phyloP scores from a whole-genome alignment of 2,329 filamentous ascomycete species.

The Emergomyces pasteurianus region DNA sequence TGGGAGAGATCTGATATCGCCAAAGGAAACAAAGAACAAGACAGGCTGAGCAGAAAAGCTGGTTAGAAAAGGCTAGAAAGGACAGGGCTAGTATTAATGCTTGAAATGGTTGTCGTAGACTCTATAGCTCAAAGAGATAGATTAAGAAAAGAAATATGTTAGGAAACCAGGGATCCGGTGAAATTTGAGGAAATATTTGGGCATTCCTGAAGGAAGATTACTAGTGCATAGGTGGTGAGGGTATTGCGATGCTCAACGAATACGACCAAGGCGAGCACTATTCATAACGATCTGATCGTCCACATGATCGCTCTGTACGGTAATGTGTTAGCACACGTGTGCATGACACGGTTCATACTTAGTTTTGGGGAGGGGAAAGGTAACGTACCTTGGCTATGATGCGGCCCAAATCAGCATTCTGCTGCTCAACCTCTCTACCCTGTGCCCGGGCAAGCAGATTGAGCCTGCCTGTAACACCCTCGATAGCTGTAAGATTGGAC shows the following conservation, averaged over 20 bases:
- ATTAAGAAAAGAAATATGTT: not conserved
- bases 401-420: conserved; percentile 66
- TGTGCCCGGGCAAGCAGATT: conserved; percentile 64
- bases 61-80: not conserved
- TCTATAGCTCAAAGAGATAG: not conserved
- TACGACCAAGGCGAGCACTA: conserved; percentile 55
- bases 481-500: conserved; percentile 48
- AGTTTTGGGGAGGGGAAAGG: not conserved
- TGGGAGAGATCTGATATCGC: not conserved
- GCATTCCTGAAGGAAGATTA: not conserved
- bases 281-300: conserved; percentile 74
- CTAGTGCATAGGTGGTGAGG: not conserved
- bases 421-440: conserved; percentile 59
- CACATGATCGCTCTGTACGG: conserved; percentile 60
- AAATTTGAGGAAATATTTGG: not conserved
- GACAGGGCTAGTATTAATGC: not conserved
- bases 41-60: not conserved
- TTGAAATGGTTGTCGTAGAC: not conserved
- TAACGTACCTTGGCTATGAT: conserved; percentile 62
- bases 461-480: conserved; percentile 53
- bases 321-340: conserved; percentile 16
- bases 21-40: not conserved
- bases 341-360: not conserved
- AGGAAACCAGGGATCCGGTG: not conserved
- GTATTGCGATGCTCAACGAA: conserved; percentile 19